Percentiles rank a stretch among this genome's conserved stretches.
phyloP scores from a whole-genome alignment of 1,284 basidiomycete genomes.

The Taiwanofungus camphoratus region DNA sequence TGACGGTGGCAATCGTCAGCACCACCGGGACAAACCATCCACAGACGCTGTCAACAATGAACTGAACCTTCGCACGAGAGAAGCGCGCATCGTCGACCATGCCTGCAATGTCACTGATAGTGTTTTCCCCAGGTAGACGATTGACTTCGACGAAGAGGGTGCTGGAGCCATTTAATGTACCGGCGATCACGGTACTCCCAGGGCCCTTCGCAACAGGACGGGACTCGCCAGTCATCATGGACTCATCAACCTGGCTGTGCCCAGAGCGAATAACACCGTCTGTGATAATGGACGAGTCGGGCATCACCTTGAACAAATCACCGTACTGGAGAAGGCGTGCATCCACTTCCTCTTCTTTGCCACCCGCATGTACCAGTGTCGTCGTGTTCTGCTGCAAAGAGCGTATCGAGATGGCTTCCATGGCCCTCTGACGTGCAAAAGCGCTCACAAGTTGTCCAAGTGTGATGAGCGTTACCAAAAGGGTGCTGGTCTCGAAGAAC shows the following conservation, averaged over 20 bases:
- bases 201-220: conserved; percentile 31
- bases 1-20: conserved; percentile 24
- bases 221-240: conserved; percentile 42
- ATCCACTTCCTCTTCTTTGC: conserved; percentile 22
- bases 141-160: conserved; percentile 33
- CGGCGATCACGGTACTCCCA: conserved; percentile 34
- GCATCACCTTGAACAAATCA: conserved; percentile 33
- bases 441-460: conserved; percentile 38
- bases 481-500: conserved; percentile 43
- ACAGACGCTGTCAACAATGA: conserved; percentile 34
- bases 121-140: conserved; percentile 37
- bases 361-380: conserved; percentile 26
- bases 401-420: conserved; percentile 30
- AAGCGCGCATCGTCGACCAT: conserved; percentile 35
- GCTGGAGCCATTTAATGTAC: conserved; percentile 34
- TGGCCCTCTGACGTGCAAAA: conserved; percentile 33
- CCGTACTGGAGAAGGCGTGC: conserved; percentile 34
- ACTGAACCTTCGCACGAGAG: conserved; percentile 33
- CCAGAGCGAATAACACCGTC: conserved; percentile 37
- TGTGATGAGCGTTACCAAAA: conserved; percentile 41
- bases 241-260: conserved; percentile 37
- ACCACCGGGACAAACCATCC: conserved; percentile 32
- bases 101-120: conserved; percentile 34
- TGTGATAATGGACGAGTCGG: conserved; percentile 35
- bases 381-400: conserved; percentile 32